These are phyloP conservation scores for Candida lessepsii DNA, from an alignment of 805 yeast species.

Conservation along the genomic window DNA sequence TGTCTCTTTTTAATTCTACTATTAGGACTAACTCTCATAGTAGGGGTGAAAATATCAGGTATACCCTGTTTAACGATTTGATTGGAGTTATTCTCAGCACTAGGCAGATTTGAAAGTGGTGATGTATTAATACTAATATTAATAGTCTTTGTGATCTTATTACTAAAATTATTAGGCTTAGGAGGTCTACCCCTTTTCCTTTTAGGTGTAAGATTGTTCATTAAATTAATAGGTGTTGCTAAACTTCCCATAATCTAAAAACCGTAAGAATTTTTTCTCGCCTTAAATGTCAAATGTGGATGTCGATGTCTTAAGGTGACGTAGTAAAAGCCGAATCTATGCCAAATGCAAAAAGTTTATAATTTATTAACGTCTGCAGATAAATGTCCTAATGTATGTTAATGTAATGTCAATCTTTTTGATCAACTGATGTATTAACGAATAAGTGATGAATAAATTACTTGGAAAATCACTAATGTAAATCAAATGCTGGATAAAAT, in stretches of 20 bases:
- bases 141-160: slow-evolving; percentile 39
- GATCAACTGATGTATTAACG: too few species aligned
- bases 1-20: slow-evolving; percentile 9
- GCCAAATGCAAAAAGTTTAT: too few species aligned
- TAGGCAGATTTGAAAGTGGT: slow-evolving; percentile 34
- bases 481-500: too few species aligned
- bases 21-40: slow-evolving; percentile 36
- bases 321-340: background rate
- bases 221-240: slow-evolving; percentile 7
- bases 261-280: background rate
- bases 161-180: slow-evolving; percentile 36
- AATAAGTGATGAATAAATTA: too few species aligned
- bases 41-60: slow-evolving; percentile 43
- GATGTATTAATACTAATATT: slow-evolving; percentile 42
- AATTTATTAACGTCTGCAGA: too few species aligned
- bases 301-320: background rate
- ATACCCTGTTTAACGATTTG: slow-evolving; percentile 38
- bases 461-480: too few species aligned
- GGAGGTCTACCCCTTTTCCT: slow-evolving; percentile 48
- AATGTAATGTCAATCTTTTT: too few species aligned
- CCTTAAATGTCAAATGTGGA: background rate
- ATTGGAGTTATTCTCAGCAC: slow-evolving; percentile 40
- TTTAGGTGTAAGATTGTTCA: slow-evolving; percentile 23
- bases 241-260: slow-evolving; percentile 3
- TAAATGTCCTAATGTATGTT: too few species aligned